Conservation (phyloP, 1,284 basidiomycete species). For the Ceratobasidium sp. region DNA sequence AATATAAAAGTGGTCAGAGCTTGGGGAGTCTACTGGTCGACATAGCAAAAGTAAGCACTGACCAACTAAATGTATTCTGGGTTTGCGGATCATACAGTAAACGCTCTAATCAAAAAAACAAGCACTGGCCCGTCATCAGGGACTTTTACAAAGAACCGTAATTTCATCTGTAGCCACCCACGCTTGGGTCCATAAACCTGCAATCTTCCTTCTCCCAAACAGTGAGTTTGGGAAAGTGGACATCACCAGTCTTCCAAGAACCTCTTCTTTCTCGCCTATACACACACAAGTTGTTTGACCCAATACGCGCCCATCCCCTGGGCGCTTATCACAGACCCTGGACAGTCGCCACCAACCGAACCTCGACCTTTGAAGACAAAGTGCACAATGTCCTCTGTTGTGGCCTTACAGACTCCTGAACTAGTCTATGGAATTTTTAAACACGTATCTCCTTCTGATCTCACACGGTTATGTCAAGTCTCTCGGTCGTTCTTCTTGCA, state of each 20-base stretch:
- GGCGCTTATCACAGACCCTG: background rate
- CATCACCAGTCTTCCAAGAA: too few relatives aligned
- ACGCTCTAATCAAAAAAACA: too few relatives aligned
- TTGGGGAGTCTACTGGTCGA: background rate
- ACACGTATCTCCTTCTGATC: constrained; percentile 1
- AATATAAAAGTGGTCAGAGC: background rate
- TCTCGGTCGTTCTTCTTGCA: constrained; percentile 20
- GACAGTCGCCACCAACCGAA: background rate
- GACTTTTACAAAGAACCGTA: too few relatives aligned
- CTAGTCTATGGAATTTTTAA: background rate
- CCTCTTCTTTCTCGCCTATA: too few relatives aligned
- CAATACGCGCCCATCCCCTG: too few relatives aligned
- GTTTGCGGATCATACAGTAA: background rate
- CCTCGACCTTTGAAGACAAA: background rate
- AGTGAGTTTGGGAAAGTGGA: too few relatives aligned
- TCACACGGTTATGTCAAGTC: constrained; percentile 23
- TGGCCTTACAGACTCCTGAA: background rate
- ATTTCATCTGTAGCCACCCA: too few relatives aligned
- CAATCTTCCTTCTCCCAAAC: too few relatives aligned
- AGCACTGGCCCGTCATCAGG: too few relatives aligned
- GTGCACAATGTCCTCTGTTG: background rate
- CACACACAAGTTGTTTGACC: too few relatives aligned
- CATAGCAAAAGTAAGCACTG: too few relatives aligned
- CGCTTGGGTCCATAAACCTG: too few relatives aligned
- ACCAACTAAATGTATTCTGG: background rate